These are phyloP conservation scores for Apiospora kogelbergensis DNA, from an alignment of 2,329 filamentous ascomycete species.

Conservation along the genomic window DNA sequence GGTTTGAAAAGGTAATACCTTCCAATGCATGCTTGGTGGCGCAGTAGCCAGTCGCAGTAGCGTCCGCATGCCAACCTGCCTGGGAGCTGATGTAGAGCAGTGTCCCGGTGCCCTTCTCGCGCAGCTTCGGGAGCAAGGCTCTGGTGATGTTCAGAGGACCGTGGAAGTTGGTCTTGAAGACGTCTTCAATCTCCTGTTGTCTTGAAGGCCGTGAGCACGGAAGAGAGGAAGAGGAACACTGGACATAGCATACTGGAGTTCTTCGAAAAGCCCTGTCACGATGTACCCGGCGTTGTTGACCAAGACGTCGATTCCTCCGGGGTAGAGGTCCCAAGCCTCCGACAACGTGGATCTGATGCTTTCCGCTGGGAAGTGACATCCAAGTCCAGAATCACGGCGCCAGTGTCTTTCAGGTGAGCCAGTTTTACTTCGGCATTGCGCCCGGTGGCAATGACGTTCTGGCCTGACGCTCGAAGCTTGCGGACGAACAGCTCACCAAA, in stretches of 20 bases:
- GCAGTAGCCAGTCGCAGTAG: neutral
- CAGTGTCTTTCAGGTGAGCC: slow-evolving; percentile 35
- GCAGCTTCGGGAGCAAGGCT: slow-evolving; percentile 32
- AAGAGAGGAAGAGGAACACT: neutral
- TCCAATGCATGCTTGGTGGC: slow-evolving; percentile 10
- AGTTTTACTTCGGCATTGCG: slow-evolving; percentile 36
- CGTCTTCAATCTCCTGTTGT: slow-evolving; percentile 25
- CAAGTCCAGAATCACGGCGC: slow-evolving; percentile 29
- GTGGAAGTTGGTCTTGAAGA: slow-evolving; percentile 37
- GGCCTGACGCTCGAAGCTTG: slow-evolving; percentile 36
- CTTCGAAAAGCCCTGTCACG: slow-evolving; percentile 27
- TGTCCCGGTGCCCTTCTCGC: slow-evolving; percentile 23
- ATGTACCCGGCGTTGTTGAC: slow-evolving; percentile 40
- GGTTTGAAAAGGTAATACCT: too few species aligned
- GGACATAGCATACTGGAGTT: slow-evolving; percentile 21
- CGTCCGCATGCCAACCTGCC: slow-evolving; percentile 14
- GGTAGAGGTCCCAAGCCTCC: slow-evolving; percentile 21
- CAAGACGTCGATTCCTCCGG: slow-evolving; percentile 35
- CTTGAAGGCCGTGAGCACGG: slow-evolving; percentile 14
- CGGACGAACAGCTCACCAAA: slow-evolving; percentile 39
- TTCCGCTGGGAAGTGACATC: slow-evolving; percentile 24
- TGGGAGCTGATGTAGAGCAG: slow-evolving; percentile 32
- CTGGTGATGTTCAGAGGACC: slow-evolving; percentile 37
- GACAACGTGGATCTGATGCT: slow-evolving; percentile 20
- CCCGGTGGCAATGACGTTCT: slow-evolving; percentile 42